A percentile compares a stretch with the other conserved stretches of the same genome.
These are phyloP conservation scores for Byssochlamys sp. DNA, from an alignment of 2,329 filamentous ascomycete genomes.

Conservation along the genomic window DNA sequence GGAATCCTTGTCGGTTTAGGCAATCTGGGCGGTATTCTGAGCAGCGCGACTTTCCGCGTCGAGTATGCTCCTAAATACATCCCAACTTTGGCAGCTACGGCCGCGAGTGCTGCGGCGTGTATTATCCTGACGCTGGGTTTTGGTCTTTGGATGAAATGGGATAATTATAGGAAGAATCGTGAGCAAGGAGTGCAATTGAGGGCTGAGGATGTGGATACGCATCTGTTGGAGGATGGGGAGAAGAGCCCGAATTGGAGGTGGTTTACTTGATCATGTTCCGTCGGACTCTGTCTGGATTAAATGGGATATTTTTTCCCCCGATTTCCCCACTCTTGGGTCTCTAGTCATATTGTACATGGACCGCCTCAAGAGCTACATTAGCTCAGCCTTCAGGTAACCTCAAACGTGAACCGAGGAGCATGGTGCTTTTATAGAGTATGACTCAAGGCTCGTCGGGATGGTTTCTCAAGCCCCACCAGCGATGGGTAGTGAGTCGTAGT, in stretches of 20 bases:
- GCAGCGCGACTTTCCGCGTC: conserved; percentile 36
- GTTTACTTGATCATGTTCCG: background rate
- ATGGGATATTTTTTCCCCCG: background rate
- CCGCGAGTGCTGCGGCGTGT: conserved; percentile 33
- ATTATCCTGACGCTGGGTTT: conserved; percentile 32
- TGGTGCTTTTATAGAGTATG: no score
- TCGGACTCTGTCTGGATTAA: background rate
- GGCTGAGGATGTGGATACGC: conserved; percentile 33
- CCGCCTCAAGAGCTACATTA: no score
- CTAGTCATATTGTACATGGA: no score
- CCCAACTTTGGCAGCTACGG: conserved; percentile 39
- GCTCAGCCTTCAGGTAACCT: no score
- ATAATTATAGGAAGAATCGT: conserved; percentile 34
- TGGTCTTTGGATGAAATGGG: conserved; percentile 38
- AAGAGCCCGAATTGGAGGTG: conserved; percentile 25
- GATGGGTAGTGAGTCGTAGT: no score
- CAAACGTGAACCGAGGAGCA: no score
- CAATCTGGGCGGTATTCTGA: conserved; percentile 42
- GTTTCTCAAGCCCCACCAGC: no score
- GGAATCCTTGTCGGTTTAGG: conserved; percentile 41
- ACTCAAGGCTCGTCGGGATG: no score
- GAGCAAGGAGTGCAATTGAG: conserved; percentile 26
- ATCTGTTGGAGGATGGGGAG: conserved; percentile 30
- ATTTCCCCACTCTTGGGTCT: no score
- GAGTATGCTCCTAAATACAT: conserved; percentile 43